A percentile compares a stretch with the other conserved stretches of the same genome.
Conservation (phyloP, 2,329 filamentous ascomycete species). For the Truncatella angustata region DNA sequence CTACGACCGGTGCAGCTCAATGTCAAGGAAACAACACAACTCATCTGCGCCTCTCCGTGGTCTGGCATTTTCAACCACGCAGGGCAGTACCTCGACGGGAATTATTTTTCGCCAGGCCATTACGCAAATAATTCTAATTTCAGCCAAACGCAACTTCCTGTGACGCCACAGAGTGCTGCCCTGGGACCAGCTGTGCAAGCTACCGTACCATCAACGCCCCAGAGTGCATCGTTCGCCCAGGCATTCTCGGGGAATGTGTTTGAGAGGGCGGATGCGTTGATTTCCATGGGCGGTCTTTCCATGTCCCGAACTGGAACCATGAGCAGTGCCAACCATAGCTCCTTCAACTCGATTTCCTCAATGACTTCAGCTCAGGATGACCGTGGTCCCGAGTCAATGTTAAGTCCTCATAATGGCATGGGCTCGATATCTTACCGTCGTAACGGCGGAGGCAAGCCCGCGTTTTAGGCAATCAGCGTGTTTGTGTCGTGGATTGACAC, state of each 20-base stretch:
- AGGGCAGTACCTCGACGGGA: slow-evolving; percentile 18
- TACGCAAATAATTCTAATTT: slow-evolving; percentile 29
- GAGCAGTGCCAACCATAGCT: slow-evolving; percentile 34
- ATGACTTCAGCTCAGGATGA: slow-evolving; percentile 27
- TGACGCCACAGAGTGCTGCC: slow-evolving; percentile 86
- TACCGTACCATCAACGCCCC: slow-evolving; percentile 73
- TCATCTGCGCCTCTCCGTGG: slow-evolving; percentile 65
- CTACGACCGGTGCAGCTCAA: slow-evolving; percentile 79
- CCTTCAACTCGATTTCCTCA: slow-evolving; percentile 28
- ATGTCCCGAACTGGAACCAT: slow-evolving; percentile 52
- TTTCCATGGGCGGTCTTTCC: slow-evolving; percentile 56
- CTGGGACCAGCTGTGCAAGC: slow-evolving; percentile 88
- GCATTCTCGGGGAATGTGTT: slow-evolving; percentile 59
- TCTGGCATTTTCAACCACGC: slow-evolving; percentile 39
- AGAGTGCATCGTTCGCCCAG: slow-evolving; percentile 53
- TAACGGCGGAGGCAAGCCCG: slow-evolving; percentile 28
- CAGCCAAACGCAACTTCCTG: slow-evolving; percentile 54
- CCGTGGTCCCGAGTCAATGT: slow-evolving; percentile 21
- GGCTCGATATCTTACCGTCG: slow-evolving; percentile 20
- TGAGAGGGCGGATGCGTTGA: slow-evolving; percentile 56
- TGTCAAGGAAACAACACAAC: slow-evolving; percentile 74
- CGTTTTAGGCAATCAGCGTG: slow-evolving; percentile 25
- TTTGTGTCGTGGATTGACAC: neutral
- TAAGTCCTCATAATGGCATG: slow-evolving; percentile 25
- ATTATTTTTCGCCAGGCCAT: slow-evolving; percentile 30